phyloP scores from a whole-genome alignment of 192 early-diverging fungal genomes.

The Coemansia sp. region DNA sequence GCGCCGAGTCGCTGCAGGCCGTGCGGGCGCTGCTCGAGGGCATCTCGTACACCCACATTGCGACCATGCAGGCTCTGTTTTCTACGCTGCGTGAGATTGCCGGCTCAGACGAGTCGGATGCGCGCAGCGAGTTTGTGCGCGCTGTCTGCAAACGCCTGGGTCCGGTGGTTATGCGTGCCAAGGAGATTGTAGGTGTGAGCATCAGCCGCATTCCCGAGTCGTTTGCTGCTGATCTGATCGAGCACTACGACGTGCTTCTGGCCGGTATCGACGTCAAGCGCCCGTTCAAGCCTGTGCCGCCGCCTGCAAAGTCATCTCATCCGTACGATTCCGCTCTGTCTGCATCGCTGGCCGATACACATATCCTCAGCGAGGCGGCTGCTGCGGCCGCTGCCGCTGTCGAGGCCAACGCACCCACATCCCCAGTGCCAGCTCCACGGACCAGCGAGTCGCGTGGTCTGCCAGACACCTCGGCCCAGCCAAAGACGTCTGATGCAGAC shows the following conservation, averaged over 20 bases:
- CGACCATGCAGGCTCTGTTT: constrained; percentile 43
- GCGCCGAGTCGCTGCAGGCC: constrained; percentile 17
- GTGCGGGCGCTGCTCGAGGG: constrained; percentile 33
- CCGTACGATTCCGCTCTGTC: too few species aligned
- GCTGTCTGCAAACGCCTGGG: constrained; percentile 40
- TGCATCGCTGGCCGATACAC: too few species aligned
- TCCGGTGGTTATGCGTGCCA: constrained; percentile 49
- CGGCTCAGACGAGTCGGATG: constrained; percentile 19
- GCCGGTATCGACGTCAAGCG: constrained; percentile 19
- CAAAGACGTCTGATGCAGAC: background rate
- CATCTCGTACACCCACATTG: constrained; percentile 39
- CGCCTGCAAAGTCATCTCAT: constrained; percentile 18
- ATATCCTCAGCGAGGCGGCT: background rate
- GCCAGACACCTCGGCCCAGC: too few species aligned
- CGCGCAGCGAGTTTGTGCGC: constrained; percentile 28
- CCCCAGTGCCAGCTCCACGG: background rate
- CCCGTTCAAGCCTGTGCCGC: constrained; percentile 32
- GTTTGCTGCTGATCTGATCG: constrained; percentile 39
- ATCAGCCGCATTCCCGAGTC: constrained; percentile 41
- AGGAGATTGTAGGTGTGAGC: constrained; percentile 38
- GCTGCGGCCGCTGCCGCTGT: constrained; percentile 10
- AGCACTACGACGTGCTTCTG: constrained; percentile 47
- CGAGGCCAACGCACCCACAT: background rate
- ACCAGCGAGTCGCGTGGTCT: background rate
- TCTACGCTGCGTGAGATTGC: constrained; percentile 26